phyloP scores from a whole-genome alignment of 108 stramenopile genomes.

The Cyclotella sp. region DNA sequence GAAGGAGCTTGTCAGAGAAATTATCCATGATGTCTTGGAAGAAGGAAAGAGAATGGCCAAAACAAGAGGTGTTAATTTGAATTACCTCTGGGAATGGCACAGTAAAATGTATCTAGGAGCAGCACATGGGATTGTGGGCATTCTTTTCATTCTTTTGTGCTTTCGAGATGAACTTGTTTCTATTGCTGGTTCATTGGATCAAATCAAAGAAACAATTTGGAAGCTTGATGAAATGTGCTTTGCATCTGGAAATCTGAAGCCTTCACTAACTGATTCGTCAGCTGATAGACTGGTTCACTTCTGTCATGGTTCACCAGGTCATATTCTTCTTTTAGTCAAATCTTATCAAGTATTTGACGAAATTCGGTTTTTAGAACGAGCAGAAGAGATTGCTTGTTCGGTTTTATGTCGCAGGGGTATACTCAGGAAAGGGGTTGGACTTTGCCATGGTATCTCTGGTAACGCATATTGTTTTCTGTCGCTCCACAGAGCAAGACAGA shows the following conservation, averaged over 20 bases:
- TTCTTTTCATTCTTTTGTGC: constrained; percentile 61
- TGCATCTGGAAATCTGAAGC: constrained; percentile 63
- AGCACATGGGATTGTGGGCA: constrained; percentile 73
- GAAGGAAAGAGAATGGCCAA: constrained; percentile 49
- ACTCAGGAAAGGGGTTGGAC: constrained; percentile 68
- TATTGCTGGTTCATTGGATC: constrained; percentile 31
- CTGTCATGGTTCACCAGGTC: constrained; percentile 79
- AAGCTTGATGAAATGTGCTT: constrained; percentile 37
- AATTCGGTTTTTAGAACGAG: constrained; percentile 52
- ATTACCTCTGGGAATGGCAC: constrained; percentile 68
- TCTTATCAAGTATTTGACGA: constrained; percentile 63
- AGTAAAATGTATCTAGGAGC: constrained; percentile 75
- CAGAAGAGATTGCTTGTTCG: constrained; percentile 47
- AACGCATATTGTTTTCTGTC: constrained; percentile 74
- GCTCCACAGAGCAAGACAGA: constrained; percentile 32
- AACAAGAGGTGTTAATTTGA: constrained; percentile 17
- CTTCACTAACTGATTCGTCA: constrained; percentile 21
- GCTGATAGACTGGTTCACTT: constrained; percentile 72
- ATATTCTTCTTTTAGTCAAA: constrained; percentile 60
- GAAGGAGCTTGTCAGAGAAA: constrained; percentile 16
- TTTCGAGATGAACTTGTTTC: constrained; percentile 46
- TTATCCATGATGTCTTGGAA: constrained; percentile 31
- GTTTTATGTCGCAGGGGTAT: constrained; percentile 68
- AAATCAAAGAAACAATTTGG: constrained; percentile 50
- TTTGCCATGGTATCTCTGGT: constrained; percentile 80